Conservation (phyloP, 306 rosid genomes). For the Luffa acutangula region DNA sequence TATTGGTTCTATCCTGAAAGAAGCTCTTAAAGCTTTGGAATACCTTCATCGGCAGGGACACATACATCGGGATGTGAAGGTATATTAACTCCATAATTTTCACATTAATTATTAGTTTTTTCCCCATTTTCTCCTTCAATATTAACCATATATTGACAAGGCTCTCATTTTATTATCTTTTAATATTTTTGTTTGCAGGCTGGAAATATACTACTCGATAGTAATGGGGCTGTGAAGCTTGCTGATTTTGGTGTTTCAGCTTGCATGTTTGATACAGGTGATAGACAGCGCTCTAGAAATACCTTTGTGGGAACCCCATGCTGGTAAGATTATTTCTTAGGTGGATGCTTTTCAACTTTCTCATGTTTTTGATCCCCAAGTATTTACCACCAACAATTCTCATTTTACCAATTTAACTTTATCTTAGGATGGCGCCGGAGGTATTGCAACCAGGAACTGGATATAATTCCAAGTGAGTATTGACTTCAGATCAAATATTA, state of each 20-base stretch:
- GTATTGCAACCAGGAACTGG: slow-evolving; percentile 98
- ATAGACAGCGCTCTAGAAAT: slow-evolving; percentile 80
- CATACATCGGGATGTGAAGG: slow-evolving; percentile 95
- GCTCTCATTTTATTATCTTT: neutral
- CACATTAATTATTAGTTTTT: neutral
- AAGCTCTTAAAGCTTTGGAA: slow-evolving; percentile 80
- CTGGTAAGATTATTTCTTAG: slow-evolving; percentile 41
- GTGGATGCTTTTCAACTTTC: neutral
- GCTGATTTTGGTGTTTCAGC: slow-evolving; percentile 99
- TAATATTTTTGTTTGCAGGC: slow-evolving; percentile 36
- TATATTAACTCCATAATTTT: slow-evolving; percentile 6
- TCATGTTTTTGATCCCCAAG: neutral
- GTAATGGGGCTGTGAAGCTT: slow-evolving; percentile 68
- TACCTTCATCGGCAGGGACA: slow-evolving; percentile 92
- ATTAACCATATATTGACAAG: neutral
- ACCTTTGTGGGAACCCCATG: slow-evolving; percentile 98
- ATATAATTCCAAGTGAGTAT: slow-evolving; percentile 83
- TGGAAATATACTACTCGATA: slow-evolving; percentile 78
- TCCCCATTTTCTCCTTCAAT: neutral
- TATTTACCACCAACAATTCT: slow-evolving; percentile 2
- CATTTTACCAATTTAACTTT: slow-evolving; percentile 5
- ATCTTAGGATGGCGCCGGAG: slow-evolving; percentile 97
- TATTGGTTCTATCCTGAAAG: slow-evolving; percentile 72
- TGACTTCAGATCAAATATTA: neutral
- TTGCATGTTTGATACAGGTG: slow-evolving; percentile 89